Evolutionary conservation across 805 yeast species (phyloP).

Genomic region (Komagataella populi): DNA sequence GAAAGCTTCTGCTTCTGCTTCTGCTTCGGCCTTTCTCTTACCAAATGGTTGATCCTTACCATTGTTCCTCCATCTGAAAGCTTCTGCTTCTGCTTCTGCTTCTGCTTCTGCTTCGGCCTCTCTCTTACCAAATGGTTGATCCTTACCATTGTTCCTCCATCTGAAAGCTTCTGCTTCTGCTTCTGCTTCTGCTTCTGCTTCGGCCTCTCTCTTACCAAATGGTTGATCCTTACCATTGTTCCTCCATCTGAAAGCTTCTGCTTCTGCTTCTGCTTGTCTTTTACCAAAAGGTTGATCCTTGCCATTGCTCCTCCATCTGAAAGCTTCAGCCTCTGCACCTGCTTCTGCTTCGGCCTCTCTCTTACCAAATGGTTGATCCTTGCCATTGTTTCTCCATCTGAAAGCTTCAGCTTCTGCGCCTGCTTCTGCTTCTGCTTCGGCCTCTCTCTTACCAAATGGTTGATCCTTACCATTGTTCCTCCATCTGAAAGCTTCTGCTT

Average conservation of each 20-base stretch:
- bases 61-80: slow-evolving; percentile 2
- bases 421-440: slow-evolving; percentile 6
- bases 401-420: slow-evolving; percentile 13
- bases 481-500: slow-evolving; percentile 7
- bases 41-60: slow-evolving; percentile 1
- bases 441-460: slow-evolving; percentile 8
- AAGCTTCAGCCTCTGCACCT: slow-evolving; percentile 4
- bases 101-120: slow-evolving; percentile 7
- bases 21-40: slow-evolving; percentile 7
- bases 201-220: slow-evolving; percentile 8
- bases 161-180: slow-evolving; percentile 9
- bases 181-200: slow-evolving; percentile 8
- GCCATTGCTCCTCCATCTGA: background rate
- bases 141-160: background rate
- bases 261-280: slow-evolving; percentile 2
- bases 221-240: slow-evolving; percentile 1
- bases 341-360: slow-evolving; percentile 8
- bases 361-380: slow-evolving; percentile 6
- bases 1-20: slow-evolving; percentile 11
- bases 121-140: slow-evolving; percentile 6
- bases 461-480: slow-evolving; percentile 3
- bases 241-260: slow-evolving; percentile 6
- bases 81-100: slow-evolving; percentile 11
- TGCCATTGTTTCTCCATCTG: slow-evolving; percentile 2
- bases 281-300: slow-evolving; percentile 9